A percentile compares a stretch with the other conserved stretches of the same genome.
Conservation (phyloP, 495 filamentous ascomycete species). For the Apiosordaria backusii region DNA sequence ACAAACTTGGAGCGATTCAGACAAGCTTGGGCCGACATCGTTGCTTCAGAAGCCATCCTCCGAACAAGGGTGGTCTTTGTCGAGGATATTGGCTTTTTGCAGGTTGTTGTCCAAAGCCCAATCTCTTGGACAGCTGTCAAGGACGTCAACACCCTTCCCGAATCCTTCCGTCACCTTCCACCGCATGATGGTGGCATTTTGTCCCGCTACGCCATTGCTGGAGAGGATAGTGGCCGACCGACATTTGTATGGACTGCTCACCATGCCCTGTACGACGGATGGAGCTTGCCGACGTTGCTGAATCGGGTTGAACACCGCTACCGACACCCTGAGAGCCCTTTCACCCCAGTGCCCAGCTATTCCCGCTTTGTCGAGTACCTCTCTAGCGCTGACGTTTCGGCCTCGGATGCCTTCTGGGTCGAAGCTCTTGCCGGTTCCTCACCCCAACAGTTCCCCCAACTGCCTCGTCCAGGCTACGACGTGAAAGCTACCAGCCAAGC, state of each 20-base stretch:
- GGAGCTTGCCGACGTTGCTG: conserved; percentile 44
- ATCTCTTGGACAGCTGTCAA: conserved; percentile 16
- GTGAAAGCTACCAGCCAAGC: conserved; percentile 23
- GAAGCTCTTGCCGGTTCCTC: conserved; percentile 20
- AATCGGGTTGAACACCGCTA: conserved; percentile 21
- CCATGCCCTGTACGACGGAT: conserved; percentile 65
- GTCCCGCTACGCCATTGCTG: conserved; percentile 16
- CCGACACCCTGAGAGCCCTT: conserved; percentile 12
- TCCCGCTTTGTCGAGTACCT: conserved; percentile 29
- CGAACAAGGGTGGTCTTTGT: conserved; percentile 34
- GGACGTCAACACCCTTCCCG: conserved; percentile 7
- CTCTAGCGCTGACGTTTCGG: conserved; percentile 9
- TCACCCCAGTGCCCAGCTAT: conserved; percentile 27
- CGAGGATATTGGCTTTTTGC: conserved; percentile 17
- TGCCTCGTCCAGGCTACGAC: conserved; percentile 24
- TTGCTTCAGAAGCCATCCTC: conserved; percentile 49
- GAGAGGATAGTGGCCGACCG: conserved; percentile 36
- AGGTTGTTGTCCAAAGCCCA: conserved; percentile 20
- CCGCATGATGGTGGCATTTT: conserved; percentile 20
- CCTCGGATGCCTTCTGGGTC: conserved; percentile 24
- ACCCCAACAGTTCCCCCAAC: conserved; percentile 28
- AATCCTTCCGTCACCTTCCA: conserved; percentile 15
- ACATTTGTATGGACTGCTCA: conserved; percentile 47
- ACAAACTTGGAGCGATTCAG: conserved; percentile 51
- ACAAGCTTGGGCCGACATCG: conserved; percentile 52